Conservation (phyloP, 140 eudicot species). For the Oenanthe javanica region DNA sequence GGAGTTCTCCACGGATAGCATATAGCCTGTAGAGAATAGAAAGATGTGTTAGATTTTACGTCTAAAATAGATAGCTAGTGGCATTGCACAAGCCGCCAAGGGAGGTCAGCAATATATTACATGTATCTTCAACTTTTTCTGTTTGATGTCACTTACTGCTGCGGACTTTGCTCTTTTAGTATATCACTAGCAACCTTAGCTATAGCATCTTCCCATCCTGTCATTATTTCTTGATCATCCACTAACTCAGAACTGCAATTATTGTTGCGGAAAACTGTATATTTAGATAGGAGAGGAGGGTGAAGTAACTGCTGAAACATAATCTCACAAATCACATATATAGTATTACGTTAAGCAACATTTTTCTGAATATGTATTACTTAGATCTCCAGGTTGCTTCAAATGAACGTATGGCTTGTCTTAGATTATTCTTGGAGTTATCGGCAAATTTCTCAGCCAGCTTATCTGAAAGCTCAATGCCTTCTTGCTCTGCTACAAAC, state of each 20-base stretch:
- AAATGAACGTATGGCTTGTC: conserved; percentile 80
- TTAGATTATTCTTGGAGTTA: conserved; percentile 60
- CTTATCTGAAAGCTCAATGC: conserved; percentile 42
- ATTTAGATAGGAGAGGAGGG: background rate
- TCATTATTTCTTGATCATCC: conserved; percentile 56
- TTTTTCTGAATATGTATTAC: conserved; percentile 17
- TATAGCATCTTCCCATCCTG: conserved; percentile 81
- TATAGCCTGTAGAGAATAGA: conserved; percentile 45
- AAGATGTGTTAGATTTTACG: conserved; percentile 7
- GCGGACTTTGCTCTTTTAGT: conserved; percentile 69
- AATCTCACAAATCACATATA: background rate
- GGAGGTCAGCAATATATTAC: background rate
- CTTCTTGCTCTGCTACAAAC: conserved; percentile 47
- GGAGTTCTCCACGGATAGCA: conserved; percentile 51
- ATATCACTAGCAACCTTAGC: conserved; percentile 48
- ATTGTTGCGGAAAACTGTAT: background rate
- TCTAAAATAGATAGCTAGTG: background rate
- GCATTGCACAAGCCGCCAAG: background rate
- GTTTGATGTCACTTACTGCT: conserved; percentile 40
- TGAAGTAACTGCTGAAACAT: background rate
- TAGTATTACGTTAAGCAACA: background rate
- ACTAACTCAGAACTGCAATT: conserved; percentile 31
- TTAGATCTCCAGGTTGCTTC: conserved; percentile 63
- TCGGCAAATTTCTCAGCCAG: conserved; percentile 53
- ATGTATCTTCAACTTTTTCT: background rate